phyloP scores from a whole-genome alignment of 192 early-diverging fungal genomes.

The Phycomyces blakesleeanus region DNA sequence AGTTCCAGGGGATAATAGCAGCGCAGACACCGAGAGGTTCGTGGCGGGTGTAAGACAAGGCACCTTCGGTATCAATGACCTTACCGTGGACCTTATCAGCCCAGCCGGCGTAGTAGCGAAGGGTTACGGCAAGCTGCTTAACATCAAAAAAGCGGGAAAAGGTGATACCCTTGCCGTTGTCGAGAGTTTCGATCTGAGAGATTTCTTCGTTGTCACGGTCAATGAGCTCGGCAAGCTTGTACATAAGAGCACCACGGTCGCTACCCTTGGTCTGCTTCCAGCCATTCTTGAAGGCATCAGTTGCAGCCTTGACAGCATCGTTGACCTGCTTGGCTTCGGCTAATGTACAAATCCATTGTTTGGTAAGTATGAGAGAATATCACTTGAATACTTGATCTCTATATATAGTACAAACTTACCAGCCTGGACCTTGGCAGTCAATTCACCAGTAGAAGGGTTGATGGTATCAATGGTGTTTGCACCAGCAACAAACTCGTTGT shows the following conservation, averaged over 20 bases:
- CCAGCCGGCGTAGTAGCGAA: constrained; percentile 76
- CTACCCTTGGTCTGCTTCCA: constrained; percentile 51
- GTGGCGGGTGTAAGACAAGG: constrained; percentile 50
- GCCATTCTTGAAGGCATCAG: constrained; percentile 40
- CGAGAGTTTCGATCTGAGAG: constrained; percentile 61
- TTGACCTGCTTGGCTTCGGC: constrained; percentile 60
- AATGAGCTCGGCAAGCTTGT: constrained; percentile 55
- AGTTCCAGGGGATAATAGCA: constrained; percentile 78
- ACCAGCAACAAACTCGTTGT: constrained; percentile 59
- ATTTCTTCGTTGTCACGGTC: constrained; percentile 46
- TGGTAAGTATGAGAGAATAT: not conserved
- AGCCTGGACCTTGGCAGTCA: constrained; percentile 48
- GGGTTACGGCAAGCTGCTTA: constrained; percentile 50
- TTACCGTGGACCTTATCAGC: constrained; percentile 60
- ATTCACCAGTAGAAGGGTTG: constrained; percentile 67
- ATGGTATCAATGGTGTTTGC: constrained; percentile 53
- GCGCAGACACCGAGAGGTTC: constrained; percentile 72
- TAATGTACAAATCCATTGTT: constrained; percentile 36
- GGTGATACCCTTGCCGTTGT: constrained; percentile 73
- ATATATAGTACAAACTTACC: constrained; percentile 16
- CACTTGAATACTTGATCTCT: not conserved
- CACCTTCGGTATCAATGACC: constrained; percentile 43
- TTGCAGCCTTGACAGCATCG: constrained; percentile 64
- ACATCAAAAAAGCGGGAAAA: constrained; percentile 61
- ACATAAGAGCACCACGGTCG: constrained; percentile 51